phyloP scores from a whole-genome alignment of 2,329 filamentous ascomycete genomes.

The Emergomyces pasteurianus region DNA sequence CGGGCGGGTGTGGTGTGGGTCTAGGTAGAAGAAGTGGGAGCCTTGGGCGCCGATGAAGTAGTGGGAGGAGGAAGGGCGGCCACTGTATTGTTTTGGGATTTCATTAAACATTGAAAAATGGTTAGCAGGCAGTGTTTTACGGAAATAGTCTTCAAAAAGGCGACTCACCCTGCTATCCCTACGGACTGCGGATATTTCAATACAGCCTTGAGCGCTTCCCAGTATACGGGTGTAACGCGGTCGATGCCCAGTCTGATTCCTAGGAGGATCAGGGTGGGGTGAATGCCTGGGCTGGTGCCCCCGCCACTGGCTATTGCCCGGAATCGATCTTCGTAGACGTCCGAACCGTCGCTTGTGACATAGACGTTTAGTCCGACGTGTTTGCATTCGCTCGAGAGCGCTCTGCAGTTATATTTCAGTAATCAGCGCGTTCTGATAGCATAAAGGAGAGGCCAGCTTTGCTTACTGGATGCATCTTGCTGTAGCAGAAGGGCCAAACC shows the following conservation, averaged over 20 bases:
- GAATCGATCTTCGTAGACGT: slow-evolving; percentile 87
- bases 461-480: slow-evolving; percentile 84
- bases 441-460: background rate
- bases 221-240: slow-evolving; percentile 86
- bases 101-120: background rate
- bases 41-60: slow-evolving; percentile 65
- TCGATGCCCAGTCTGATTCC: slow-evolving; percentile 86
- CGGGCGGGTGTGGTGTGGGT: slow-evolving; percentile 77
- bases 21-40: slow-evolving; percentile 80
- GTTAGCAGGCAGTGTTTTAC: no score
- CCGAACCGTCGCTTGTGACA: slow-evolving; percentile 75
- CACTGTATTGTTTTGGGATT: slow-evolving; percentile 40
- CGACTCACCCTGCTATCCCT: slow-evolving; percentile 74
- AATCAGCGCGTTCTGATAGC: background rate
- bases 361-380: slow-evolving; percentile 64
- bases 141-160: background rate
- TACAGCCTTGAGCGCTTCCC: slow-evolving; percentile 77
- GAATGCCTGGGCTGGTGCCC: slow-evolving; percentile 33
- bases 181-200: slow-evolving; percentile 87
- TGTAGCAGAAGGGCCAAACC: slow-evolving; percentile 97
- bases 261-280: slow-evolving; percentile 78
- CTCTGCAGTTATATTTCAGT: slow-evolving; percentile 38
- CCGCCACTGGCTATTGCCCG: slow-evolving; percentile 52
- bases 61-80: slow-evolving; percentile 79
- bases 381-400: slow-evolving; percentile 55